These are phyloP conservation scores for Dendrostoma leiphaemia DNA, from an alignment of 2,329 filamentous ascomycete species.

Conservation along the genomic window DNA sequence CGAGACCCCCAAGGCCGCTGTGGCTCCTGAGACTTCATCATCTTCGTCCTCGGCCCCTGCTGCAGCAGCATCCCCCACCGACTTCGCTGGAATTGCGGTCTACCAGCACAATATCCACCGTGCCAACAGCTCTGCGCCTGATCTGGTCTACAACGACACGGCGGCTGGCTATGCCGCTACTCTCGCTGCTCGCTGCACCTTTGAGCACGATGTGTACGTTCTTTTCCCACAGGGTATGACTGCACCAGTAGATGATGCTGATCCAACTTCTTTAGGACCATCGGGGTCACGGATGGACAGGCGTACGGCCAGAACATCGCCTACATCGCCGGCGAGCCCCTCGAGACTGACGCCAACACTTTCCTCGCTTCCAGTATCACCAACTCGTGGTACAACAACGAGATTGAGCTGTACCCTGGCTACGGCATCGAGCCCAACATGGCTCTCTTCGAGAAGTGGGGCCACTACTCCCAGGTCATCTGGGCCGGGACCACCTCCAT, in stretches of 20 bases:
- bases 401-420: slow-evolving; percentile 57
- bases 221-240: slow-evolving; percentile 13
- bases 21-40: slow-evolving; percentile 12
- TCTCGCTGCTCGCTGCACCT: slow-evolving; percentile 67
- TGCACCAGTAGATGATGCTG: background rate
- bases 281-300: slow-evolving; percentile 49
- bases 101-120: slow-evolving; percentile 86
- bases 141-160: slow-evolving; percentile 62
- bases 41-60: background rate
- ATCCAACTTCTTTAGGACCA: slow-evolving; percentile 36
- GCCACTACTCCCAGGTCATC: slow-evolving; percentile 74
- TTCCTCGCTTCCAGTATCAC: slow-evolving; percentile 69
- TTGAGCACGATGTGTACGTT: slow-evolving; percentile 73
- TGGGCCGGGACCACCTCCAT: slow-evolving; percentile 63
- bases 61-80: slow-evolving; percentile 22
- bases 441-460: slow-evolving; percentile 63
- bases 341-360: slow-evolving; percentile 41
- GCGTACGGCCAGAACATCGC: slow-evolving; percentile 91
- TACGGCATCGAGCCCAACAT: slow-evolving; percentile 64
- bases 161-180: slow-evolving; percentile 63
- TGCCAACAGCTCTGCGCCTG: slow-evolving; percentile 70
- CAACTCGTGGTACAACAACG: slow-evolving; percentile 86
- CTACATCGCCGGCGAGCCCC: slow-evolving; percentile 48
- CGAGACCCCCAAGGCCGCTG: slow-evolving; percentile 19
- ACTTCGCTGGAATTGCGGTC: slow-evolving; percentile 43